Percentiles rank a stretch among this genome's conserved stretches.
Evolutionary conservation across 225 moss, liverwort and hornwort genomes (phyloP).

Genomic region (Climacium dendroides): DNA sequence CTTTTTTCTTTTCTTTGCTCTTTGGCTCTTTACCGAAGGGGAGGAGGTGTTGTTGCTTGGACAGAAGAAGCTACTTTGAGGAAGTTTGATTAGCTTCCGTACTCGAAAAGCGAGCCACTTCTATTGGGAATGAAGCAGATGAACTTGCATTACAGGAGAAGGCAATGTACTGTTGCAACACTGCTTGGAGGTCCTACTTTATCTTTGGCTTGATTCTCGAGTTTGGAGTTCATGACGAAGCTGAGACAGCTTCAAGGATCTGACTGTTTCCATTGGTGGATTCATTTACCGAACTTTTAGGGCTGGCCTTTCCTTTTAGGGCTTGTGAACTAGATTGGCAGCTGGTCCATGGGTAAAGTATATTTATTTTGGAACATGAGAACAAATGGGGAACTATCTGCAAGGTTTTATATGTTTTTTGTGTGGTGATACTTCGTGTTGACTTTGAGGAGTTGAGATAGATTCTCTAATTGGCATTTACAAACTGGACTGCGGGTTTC

Average conservation of each 20-base stretch:
- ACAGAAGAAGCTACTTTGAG: too few species aligned
- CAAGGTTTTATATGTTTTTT: background rate
- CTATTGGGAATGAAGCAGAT: background rate
- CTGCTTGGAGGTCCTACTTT: background rate
- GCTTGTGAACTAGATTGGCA: background rate
- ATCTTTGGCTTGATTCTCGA: background rate
- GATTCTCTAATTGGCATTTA: background rate
- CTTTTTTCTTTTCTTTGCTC: too few species aligned
- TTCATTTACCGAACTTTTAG: background rate
- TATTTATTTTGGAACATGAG: background rate
- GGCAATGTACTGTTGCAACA: background rate
- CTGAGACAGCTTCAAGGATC: too few species aligned
- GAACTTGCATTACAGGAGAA: background rate
- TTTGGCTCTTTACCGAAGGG: background rate
- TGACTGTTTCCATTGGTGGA: background rate
- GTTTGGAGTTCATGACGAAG: background rate
- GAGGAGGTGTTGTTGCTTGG: background rate
- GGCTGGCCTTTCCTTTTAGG: background rate
- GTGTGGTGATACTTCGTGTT: background rate
- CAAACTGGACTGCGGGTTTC: too few species aligned
- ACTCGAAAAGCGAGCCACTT: background rate
- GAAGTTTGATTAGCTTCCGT: background rate
- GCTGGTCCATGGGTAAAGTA: background rate
- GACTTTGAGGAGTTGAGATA: background rate
- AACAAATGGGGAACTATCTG: background rate